Base-by-base conservation (phyloP, 2,329 filamentous ascomycete species). In the Colletotrichum siamense region DNA sequence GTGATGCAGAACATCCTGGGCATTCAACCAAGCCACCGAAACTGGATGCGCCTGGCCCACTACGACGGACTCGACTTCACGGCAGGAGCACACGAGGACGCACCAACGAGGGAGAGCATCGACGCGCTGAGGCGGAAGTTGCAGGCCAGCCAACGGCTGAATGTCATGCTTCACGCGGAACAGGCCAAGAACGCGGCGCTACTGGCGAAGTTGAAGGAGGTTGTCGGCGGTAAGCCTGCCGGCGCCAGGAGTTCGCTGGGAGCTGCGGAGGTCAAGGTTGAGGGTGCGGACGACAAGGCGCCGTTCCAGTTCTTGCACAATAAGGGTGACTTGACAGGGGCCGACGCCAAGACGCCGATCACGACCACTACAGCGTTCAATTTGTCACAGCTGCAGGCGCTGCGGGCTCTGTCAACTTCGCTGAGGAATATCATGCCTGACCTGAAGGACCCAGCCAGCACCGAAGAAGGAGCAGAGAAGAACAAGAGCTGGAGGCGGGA, bases 1-100 rank as follows among this genome's bases (percentile, higher is more conserved):
- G 94, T 95, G 68, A 89, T 99, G 88, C 90, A 95, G 79, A 98
- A 98, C 82, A 94, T 96, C 79, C 86, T 97, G 78, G 93, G 91
- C 55, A 92, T 96, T 52, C 83, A 84, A 44, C 91, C 91, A 65
- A 91, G 93, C 32, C 94, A 96, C 77, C 88, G 94, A 80, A 91
- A 92, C 74, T 98, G 94, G 92, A 93, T 99, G 78, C 89, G 94
- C 69, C 87, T 99, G 78, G 91, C 91, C 64, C 96, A 99, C 88
- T 98, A 99, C 86, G 92, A 96, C 83, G 95, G 88, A 2, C 82
- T 92, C 24, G 89, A 91, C 76, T 88, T 92, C 61, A 77, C 80
- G 6, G 78, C 72, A 1, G 59, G 65, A 3, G 78, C 77, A 13
- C 67, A 34, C 8, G 75, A 68, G n/a, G 75, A 75, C 68, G 72